Percentiles rank a stretch among this genome's conserved stretches.
Conservation (phyloP, 2,329 filamentous ascomycete genomes). For the Calonectria hongkongensis region DNA sequence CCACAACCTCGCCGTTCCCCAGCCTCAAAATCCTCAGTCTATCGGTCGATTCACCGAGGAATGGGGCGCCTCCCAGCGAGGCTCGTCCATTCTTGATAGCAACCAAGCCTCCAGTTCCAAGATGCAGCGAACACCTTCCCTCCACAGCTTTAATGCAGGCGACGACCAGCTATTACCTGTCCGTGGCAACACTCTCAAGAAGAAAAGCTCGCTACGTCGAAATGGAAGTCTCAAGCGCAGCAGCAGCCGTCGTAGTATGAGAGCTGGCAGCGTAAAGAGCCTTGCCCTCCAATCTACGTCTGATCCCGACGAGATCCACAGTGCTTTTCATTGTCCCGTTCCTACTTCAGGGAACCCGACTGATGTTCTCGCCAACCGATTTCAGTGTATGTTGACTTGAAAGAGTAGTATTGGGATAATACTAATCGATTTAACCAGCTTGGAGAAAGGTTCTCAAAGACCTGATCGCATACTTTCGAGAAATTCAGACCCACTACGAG, state of each 20-base stretch:
- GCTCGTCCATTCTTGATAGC: constrained; percentile 77
- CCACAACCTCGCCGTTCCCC: constrained; percentile 46
- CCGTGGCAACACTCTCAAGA: constrained; percentile 86
- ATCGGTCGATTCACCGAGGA: constrained; percentile 79
- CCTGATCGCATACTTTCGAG: constrained; percentile 93
- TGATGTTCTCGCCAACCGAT: constrained; percentile 89
- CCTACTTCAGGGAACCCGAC: constrained; percentile 92
- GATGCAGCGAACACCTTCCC: constrained; percentile 78
- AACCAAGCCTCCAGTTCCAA: constrained; percentile 54
- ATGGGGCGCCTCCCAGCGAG: constrained; percentile 81
- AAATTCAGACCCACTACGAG: constrained; percentile 93
- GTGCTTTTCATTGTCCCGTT: constrained; percentile 91
- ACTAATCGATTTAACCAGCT: constrained; percentile 68
- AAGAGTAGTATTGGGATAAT: not conserved
- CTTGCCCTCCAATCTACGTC: constrained; percentile 81
- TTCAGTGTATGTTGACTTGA: constrained; percentile 81
- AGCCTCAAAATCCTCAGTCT: constrained; percentile 49
- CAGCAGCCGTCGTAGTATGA: constrained; percentile 86
- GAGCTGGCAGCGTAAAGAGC: constrained; percentile 90
- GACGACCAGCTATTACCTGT: constrained; percentile 65
- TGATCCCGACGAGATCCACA: constrained; percentile 83
- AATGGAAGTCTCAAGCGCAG: constrained; percentile 85
- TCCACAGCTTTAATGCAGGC: constrained; percentile 71
- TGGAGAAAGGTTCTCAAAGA: constrained; percentile 98
- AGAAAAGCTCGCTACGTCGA: constrained; percentile 87